These are phyloP conservation scores for Medicago lupulina DNA, from an alignment of 306 rosid genomes.

Conservation along the genomic window DNA sequence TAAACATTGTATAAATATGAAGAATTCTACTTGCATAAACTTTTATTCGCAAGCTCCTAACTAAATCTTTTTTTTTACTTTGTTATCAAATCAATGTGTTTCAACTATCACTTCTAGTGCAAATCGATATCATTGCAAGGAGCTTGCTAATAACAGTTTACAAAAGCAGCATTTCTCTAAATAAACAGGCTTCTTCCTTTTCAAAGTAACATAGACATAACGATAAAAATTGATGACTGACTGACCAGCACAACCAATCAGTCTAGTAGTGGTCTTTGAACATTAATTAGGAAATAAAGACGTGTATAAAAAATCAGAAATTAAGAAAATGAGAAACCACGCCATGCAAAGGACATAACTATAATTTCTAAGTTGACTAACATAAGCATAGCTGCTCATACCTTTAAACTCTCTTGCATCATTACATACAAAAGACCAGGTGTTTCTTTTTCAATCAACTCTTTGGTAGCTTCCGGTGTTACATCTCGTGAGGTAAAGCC, in stretches of 20 bases:
- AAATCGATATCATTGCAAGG: conserved; percentile 2
- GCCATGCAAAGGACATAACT: conserved; percentile 5
- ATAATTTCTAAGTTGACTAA: conserved; percentile 9
- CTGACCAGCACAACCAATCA: conserved; percentile 26
- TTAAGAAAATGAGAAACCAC: conserved; percentile 26
- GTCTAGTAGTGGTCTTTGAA: conserved; percentile 19
- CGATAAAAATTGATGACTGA: not conserved
- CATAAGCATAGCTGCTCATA: conserved; percentile 38
- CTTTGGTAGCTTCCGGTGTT: conserved; percentile 97
- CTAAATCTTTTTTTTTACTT: conserved; percentile 35
- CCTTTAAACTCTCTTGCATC: conserved; percentile 97
- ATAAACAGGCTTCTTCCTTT: conserved; percentile 13
- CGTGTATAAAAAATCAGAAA: not conserved
- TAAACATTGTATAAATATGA: conserved; percentile 5
- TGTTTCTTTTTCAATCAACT: conserved; percentile 85
- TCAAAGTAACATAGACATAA: conserved; percentile 5
- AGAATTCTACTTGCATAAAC: conserved; percentile 16
- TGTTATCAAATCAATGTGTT: conserved; percentile 27
- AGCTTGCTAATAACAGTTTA: conserved; percentile 27
- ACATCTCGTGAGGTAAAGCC: conserved; percentile 82
- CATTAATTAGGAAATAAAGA: conserved; percentile 23
- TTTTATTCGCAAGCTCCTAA: conserved; percentile 18
- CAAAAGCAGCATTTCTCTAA: conserved; percentile 29
- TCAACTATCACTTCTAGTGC: not conserved
- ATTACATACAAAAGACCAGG: conserved; percentile 85